Evolutionary conservation across 2,329 filamentous ascomycete genomes (phyloP).

Genomic region (Pseudopyricularia javanii): DNA sequence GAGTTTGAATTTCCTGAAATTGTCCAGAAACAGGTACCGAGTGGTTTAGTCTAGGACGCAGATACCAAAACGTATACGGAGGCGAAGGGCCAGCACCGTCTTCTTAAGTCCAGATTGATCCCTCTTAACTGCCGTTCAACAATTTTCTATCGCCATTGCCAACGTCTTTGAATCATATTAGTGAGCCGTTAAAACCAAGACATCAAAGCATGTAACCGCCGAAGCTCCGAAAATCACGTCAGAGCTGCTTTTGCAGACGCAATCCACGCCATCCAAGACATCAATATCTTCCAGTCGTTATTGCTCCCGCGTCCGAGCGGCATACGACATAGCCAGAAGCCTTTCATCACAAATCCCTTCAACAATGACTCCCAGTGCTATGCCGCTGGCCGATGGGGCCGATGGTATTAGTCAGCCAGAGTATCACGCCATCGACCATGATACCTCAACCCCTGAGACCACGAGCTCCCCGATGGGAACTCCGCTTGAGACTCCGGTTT

Average conservation of each 20-base stretch:
- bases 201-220: background rate
- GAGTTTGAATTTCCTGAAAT: too few species aligned
- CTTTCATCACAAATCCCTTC: background rate
- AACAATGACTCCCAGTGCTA: background rate
- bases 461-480: background rate
- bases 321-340: background rate
- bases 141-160: background rate
- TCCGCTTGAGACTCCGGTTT: background rate
- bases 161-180: background rate
- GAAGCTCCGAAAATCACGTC: background rate
- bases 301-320: too few species aligned
- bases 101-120: background rate
- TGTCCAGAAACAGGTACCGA: too few species aligned
- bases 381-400: background rate
- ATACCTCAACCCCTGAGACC: background rate
- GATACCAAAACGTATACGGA: too few species aligned
- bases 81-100: too few species aligned
- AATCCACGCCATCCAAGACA: background rate
- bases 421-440: background rate
- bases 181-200: background rate
- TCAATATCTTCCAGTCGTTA: background rate
- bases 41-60: too few species aligned
- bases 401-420: background rate
- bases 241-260: background rate
- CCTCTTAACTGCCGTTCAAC: too few species aligned